phyloP scores from a whole-genome alignment of 257 asterid genomes.

The Henckelia pumila region DNA sequence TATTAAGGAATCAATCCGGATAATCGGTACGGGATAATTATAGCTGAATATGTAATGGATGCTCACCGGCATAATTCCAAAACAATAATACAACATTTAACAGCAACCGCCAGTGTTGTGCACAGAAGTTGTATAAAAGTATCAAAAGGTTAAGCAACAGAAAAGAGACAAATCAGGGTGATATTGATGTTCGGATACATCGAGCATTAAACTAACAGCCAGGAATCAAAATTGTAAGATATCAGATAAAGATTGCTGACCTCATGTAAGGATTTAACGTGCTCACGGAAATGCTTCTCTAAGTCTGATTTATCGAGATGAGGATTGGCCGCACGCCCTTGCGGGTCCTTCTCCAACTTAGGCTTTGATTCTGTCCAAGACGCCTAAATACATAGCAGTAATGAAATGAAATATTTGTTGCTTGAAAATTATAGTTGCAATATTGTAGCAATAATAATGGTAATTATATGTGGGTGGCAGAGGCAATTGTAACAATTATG shows the following conservation, averaged over 20 bases:
- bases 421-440: no score
- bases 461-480: no score
- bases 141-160: background rate
- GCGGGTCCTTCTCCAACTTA: constrained; percentile 97
- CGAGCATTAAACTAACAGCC: background rate
- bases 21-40: background rate
- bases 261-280: constrained; percentile 74
- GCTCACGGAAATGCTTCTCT: constrained; percentile 95
- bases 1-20: background rate
- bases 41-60: background rate
- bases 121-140: background rate
- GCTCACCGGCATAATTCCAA: background rate
- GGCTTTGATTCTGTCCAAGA: constrained; percentile 91
- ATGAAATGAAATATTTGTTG: background rate
- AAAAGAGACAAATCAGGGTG: background rate
- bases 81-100: background rate
- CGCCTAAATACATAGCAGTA: constrained; percentile 50
- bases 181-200: background rate
- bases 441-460: no score
- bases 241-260: constrained; percentile 39
- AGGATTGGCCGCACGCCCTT: constrained; percentile 85
- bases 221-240: constrained; percentile 8
- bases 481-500: no score
- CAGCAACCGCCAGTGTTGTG: background rate
- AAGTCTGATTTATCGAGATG: constrained; percentile 78